Base-by-base conservation (phyloP, 2,329 filamentous ascomycete genomes). In the Calonectria hawksworthii region DNA sequence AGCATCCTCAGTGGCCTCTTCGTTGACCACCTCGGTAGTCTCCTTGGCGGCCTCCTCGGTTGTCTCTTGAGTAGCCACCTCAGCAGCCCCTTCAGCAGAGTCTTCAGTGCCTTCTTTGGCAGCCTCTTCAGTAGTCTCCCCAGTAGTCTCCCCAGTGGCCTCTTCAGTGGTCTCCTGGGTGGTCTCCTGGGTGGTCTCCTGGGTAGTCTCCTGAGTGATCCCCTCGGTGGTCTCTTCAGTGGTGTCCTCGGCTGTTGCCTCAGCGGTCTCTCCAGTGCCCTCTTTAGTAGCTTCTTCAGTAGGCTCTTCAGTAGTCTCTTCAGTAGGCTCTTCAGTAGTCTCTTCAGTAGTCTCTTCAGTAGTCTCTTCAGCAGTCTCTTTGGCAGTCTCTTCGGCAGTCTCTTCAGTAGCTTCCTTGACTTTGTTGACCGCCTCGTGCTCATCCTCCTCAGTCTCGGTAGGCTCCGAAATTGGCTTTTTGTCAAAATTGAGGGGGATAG, bases 401-500 rank as follows among this genome's bases (percentile, higher is more conserved):
- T 69, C 28, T 52, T 74, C 69, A 10, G 28, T 18, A 34, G 68
- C 54, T 16, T 77, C 75, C 13, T 75, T 75, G 21, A 7, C 32
- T 21, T 34, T 32, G 6, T 61, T 13, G 6, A 26, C 34, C 18
- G 7, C 23, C 28, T 16, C 34, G 30, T 38, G 9, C 70, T 77
- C 77, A 2, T 41, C 50, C 16, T 67, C 68, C 23, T 79, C 82
- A 28, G 80, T 78, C 69, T 83, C 84, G 0, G 81, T 70, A 1
- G 77, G 76, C 50, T 81, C 79, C 14, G 73, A 61, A 64, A 78
- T 72, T 10, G 79, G 77, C 66, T 82, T 82, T 73, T 86, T 86
- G 30, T 86, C 84, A 68, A 87, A 86, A 56, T 85, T 81, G 47
- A 92, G 84, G 0, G 89, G 88, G 28, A 92, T 89, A 0, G 89